A percentile compares a stretch with the other conserved stretches of the same genome.
These are phyloP conservation scores for Xylaria sp. DNA, from an alignment of 2,329 filamentous ascomycete genomes.

Conservation along the genomic window DNA sequence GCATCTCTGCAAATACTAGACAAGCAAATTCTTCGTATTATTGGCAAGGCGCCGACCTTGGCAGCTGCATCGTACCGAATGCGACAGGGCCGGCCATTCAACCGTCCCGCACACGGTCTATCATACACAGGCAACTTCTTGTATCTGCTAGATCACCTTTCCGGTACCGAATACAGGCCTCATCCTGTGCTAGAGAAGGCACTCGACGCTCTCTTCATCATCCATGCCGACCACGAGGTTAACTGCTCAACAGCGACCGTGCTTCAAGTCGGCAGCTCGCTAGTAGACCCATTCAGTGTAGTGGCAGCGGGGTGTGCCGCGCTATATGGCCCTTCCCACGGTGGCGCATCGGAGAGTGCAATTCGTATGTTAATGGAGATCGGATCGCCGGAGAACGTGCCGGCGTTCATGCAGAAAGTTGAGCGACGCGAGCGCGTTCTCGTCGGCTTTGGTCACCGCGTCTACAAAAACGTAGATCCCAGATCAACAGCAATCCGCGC, in stretches of 20 bases:
- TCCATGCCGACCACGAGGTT: slow-evolving; percentile 69
- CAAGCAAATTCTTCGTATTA: slow-evolving; percentile 63
- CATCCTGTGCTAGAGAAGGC: slow-evolving; percentile 62
- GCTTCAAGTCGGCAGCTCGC: slow-evolving; percentile 65
- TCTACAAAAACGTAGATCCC: slow-evolving; percentile 66
- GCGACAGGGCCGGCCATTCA: slow-evolving; percentile 63
- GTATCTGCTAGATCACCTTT: slow-evolving; percentile 64
- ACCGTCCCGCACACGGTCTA: slow-evolving; percentile 59
- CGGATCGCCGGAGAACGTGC: slow-evolving; percentile 62
- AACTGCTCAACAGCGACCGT: slow-evolving; percentile 67
- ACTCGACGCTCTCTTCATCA: slow-evolving; percentile 65
- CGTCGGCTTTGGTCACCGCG: slow-evolving; percentile 66
- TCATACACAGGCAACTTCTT: slow-evolving; percentile 67
- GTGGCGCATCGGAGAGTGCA: slow-evolving; percentile 68
- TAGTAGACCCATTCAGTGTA: slow-evolving; percentile 66
- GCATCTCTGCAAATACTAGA: slow-evolving; percentile 58
- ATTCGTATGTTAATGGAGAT: slow-evolving; percentile 66
- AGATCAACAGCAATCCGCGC: slow-evolving; percentile 61
- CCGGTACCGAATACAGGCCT: slow-evolving; percentile 58
- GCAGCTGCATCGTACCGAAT: slow-evolving; percentile 65
- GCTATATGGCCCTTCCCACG: slow-evolving; percentile 67
- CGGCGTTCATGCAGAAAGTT: slow-evolving; percentile 61
- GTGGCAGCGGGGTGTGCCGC: slow-evolving; percentile 64
- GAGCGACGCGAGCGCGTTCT: slow-evolving; percentile 63
- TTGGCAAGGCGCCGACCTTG: slow-evolving; percentile 63